Percentiles rank a stretch among this genome's conserved stretches.
These are phyloP conservation scores for Fusarium circinatum DNA, from an alignment of 2,329 filamentous ascomycete genomes.

Conservation along the genomic window DNA sequence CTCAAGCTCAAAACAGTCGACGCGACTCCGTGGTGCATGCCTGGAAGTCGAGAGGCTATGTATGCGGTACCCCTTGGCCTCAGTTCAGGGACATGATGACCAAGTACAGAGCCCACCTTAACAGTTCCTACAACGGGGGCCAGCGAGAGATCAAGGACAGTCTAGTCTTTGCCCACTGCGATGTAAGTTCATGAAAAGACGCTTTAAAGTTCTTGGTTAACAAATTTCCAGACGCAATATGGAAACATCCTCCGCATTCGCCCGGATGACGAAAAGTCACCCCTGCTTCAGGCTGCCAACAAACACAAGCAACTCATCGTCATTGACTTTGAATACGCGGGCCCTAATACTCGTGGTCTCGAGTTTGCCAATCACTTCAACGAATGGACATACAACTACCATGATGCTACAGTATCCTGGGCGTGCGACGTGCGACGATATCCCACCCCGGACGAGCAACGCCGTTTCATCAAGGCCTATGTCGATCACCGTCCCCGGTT, in stretches of 20 bases:
- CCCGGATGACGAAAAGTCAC: conserved; percentile 79
- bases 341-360: conserved; percentile 83
- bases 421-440: conserved; percentile 77
- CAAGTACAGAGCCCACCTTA: conserved; percentile 80
- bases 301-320: conserved; percentile 96
- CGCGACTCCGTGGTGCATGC: conserved; percentile 50
- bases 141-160: conserved; percentile 73
- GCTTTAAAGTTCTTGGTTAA: conserved; percentile 11
- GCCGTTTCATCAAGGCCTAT: conserved; percentile 86
- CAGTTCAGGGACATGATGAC: conserved; percentile 79
- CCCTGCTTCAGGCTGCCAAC: conserved; percentile 87
- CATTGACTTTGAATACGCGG: conserved; percentile 98
- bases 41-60: conserved; percentile 77
- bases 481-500: conserved; percentile 81
- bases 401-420: conserved; percentile 73
- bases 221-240: conserved; percentile 81
- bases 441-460: conserved; percentile 82
- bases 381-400: conserved; percentile 99
- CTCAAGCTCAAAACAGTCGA: conserved; percentile 27
- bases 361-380: conserved; percentile 99
- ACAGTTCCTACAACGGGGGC: conserved; percentile 73
- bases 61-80: conserved; percentile 87
- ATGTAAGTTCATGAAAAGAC: conserved; percentile 67
- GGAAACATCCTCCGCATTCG: conserved; percentile 88
- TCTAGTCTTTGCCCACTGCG: conserved; percentile 96